Conservation (phyloP, 2,329 filamentous ascomycete genomes). For the Monilinia aucupariae region DNA sequence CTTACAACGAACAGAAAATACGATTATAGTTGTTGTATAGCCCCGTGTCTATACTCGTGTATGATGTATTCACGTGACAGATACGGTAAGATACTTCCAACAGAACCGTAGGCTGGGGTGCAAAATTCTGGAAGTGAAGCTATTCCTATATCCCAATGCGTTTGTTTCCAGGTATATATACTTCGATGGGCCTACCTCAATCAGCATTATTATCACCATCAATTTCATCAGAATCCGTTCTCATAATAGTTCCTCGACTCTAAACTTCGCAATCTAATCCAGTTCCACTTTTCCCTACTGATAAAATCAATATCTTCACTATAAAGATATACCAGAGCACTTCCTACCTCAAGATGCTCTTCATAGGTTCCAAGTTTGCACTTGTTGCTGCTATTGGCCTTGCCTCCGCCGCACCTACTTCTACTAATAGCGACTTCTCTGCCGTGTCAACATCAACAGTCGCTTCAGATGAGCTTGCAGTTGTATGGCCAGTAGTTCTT, state of each 20-base stretch:
- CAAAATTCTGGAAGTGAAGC: background rate
- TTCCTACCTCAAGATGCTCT: background rate
- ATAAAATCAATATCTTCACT: background rate
- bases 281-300: too few species aligned
- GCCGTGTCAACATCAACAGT: background rate
- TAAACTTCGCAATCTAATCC: background rate
- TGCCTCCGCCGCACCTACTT: background rate
- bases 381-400: background rate
- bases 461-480: background rate
- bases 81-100: background rate
- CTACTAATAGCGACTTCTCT: background rate
- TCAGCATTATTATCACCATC: background rate
- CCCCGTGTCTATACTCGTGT: background rate
- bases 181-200: background rate
- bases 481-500: background rate
- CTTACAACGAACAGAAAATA: background rate
- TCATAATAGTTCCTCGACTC: background rate
- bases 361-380: background rate
- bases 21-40: background rate
- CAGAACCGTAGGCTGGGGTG: background rate
- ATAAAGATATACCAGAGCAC: background rate
- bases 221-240: background rate
- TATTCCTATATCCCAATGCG: background rate
- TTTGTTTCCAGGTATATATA: slow-evolving; percentile 3
- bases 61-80: background rate